A percentile compares a stretch with the other conserved stretches of the same genome.
phyloP scores from a whole-genome alignment of 768 basidiomycete genomes.

The Mycena crocata region DNA sequence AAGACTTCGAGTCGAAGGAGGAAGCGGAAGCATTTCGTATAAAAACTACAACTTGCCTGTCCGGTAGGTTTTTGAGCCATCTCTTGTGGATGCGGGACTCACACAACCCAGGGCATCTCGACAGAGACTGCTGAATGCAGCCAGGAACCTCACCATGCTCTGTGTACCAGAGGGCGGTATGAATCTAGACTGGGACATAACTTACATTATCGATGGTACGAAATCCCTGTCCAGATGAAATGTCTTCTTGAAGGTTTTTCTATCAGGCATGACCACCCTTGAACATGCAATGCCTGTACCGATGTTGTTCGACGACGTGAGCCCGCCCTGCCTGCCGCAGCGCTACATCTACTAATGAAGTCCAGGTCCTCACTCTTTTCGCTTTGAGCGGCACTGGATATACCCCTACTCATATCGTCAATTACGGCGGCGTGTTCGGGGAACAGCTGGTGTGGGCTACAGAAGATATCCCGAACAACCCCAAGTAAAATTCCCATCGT shows the following conservation, averaged over 20 bases:
- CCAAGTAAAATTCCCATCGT: conserved; percentile 60
- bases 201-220: conserved; percentile 82
- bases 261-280: conserved; percentile 79
- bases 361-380: conserved; percentile 69
- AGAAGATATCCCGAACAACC: conserved; percentile 72
- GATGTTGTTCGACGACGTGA: conserved; percentile 73
- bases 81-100: background rate
- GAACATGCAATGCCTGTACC: conserved; percentile 79
- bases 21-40: conserved; percentile 76
- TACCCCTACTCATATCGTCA: conserved; percentile 81
- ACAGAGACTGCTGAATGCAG: conserved; percentile 71
- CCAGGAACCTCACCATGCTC: conserved; percentile 72
- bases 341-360: no score
- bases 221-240: background rate
- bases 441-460: conserved; percentile 78
- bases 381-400: conserved; percentile 76
- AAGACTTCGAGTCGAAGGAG: conserved; percentile 79
- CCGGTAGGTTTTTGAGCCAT: conserved; percentile 50
- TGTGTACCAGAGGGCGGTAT: conserved; percentile 84
- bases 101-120: conserved; percentile 60
- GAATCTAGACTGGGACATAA: conserved; percentile 84
- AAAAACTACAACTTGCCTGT: conserved; percentile 83
- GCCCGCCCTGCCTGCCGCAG: no score
- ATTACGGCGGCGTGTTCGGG: conserved; percentile 79
- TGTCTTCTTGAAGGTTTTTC: background rate